Evolutionary conservation across 2,329 filamentous ascomycete species (phyloP), one percentile per base, ranked within the genome.

Genomic region (Aspergillus pseudotamarii): DNA sequence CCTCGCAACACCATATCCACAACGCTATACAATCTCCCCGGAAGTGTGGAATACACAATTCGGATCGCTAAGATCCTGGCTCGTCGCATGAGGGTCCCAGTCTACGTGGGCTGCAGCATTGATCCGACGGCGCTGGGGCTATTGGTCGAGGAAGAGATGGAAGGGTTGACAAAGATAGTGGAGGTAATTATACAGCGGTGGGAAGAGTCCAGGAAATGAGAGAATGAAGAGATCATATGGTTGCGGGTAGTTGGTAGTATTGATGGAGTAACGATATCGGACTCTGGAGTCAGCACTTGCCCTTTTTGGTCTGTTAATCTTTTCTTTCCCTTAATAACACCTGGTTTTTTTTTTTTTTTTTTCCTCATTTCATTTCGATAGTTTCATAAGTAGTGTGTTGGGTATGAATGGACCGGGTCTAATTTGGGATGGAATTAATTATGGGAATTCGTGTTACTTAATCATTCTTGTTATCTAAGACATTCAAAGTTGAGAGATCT

Each of bases 141-240:
- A 23, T 91, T 88, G 0, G 88, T 94, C 8, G 94, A 97, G 74
- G 95, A 98, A 82, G 94, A 98, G 80, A 94, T 97, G 88, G 93
- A 94, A 73, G 92, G 91, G 0, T 89, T 97, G 71, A 88, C 86
- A 72, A 86, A 85, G 67, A 88, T 96, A 46, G 88, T 94, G 36
- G 86, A 91, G 63, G 86, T 91, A 54, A 85, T 94, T 16, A 80
- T 89, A 73, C 80, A 81, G 50, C 83, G 86, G 69, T 78, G 73
- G 76, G 70, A 75, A 58, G 60, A 62, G 34, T 36, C 36, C 34
- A 53, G 56, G 58, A n/a, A 34, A 54, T 58, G 38, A 46, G 45
- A 23, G 38, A 41, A 9, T 3, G 38, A 41, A n/a, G 16, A 32
- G 28, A 51, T 32, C 16, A 32, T 26, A 30, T 19, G 23, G 26